Evolutionary conservation across 805 yeast species (phyloP), one percentile per base, ranked within the genome.

Genomic region (Candida khao-thaluensis): DNA sequence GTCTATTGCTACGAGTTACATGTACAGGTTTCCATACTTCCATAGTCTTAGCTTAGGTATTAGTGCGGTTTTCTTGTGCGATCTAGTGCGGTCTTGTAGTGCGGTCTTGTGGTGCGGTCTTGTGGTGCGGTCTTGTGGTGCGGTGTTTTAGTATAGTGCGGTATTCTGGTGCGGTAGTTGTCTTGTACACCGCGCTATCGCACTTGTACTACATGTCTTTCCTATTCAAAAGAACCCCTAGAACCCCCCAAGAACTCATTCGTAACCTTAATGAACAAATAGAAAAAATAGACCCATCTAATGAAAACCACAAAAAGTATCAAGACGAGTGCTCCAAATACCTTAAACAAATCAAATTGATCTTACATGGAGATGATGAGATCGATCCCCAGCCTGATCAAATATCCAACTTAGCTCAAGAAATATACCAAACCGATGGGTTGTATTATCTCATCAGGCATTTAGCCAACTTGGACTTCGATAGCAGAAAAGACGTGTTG

Each of bases 191-290:
- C n/a, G n/a, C n/a, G n/a, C n/a, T n/a, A n/a, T n/a, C n/a, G n/a
- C n/a, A n/a, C n/a, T n/a, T n/a, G n/a, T n/a, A n/a, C n/a, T n/a
- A n/a, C 34, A 88, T 90, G 96, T 85, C 96, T 9, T 91, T 91
- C 54, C 69, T 93, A 51, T 91, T 93, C 73, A 85, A 88, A 49
- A 75, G 96, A 54, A 86, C 82, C 55, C 96, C 95, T 7, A 89
- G 88, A 60, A 81, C 96, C 1, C 95, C 96, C 2, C 76, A 77
- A 14, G 99, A 91, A 54, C 74, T 89, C 42, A 83, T 88, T 3
- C 74, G 86, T 35, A 79, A 81, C 5, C 71, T 89, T 45, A 77
- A 77, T 46, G 98, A 91, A 34, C 85, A 79, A 52, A 71, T 89
- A 8, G 56, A 70, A 11, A 84, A 84, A 55, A 67, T 84, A 15